These are phyloP conservation scores for Camelina laxa DNA, from an alignment of 345 rosid genomes.

Conservation along the genomic window DNA sequence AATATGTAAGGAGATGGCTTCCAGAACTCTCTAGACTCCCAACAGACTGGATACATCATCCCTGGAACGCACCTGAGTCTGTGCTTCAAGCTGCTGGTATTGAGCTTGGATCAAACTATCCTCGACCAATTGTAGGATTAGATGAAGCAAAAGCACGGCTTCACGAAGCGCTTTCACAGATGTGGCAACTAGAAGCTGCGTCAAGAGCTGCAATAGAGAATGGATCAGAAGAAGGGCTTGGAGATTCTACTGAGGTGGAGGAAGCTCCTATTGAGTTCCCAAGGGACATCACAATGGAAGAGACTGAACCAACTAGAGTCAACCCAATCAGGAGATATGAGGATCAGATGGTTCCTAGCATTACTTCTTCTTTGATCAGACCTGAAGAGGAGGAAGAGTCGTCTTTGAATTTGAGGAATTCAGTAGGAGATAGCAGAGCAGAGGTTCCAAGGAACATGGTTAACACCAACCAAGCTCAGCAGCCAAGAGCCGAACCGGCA, in stretches of 20 bases:
- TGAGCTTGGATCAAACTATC: constrained; percentile 96
- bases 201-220: constrained; percentile 94
- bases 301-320: constrained; percentile 70
- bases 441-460: constrained; percentile 80
- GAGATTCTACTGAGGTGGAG: constrained; percentile 78
- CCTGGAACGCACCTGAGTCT: constrained; percentile 94
- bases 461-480: constrained; percentile 58
- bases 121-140: constrained; percentile 78
- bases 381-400: constrained; percentile 78
- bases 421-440: constrained; percentile 68
- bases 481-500: constrained; percentile 50
- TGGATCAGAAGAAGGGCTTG: constrained; percentile 97
- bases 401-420: constrained; percentile 58
- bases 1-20: constrained; percentile 96
- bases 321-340: constrained; percentile 66
- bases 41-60: constrained; percentile 99
- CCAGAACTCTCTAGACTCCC: constrained; percentile 97
- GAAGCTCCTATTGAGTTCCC: constrained; percentile 71
- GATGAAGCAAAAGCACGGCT: constrained; percentile 86
- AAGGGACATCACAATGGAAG: constrained; percentile 57
- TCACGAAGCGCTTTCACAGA: constrained; percentile 80
- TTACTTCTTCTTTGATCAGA: constrained; percentile 76
- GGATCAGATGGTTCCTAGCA: constrained; percentile 99
- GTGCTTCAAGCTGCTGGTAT: constrained; percentile 98
- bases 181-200: constrained; percentile 98